Evolutionary conservation across 495 filamentous ascomycete species (phyloP).

Genomic region (Penicillium argentinense): DNA sequence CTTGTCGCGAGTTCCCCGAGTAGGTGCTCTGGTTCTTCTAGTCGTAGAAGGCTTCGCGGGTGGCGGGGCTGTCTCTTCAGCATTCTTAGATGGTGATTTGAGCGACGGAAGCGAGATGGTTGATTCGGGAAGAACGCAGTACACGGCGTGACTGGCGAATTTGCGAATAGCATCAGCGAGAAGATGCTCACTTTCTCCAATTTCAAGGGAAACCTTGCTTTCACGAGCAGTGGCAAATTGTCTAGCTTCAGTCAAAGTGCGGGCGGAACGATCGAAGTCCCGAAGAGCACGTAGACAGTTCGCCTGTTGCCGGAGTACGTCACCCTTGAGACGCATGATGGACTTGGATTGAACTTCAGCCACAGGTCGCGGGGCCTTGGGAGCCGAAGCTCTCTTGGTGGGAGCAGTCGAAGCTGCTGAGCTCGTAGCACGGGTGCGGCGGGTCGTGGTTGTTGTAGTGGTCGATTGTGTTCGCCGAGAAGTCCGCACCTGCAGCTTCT

Average conservation of each 20-base stretch:
- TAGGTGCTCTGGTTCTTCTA: constrained; percentile 28
- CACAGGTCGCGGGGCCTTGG: constrained; percentile 23
- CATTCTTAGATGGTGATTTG: constrained; percentile 25
- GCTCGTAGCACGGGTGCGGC: constrained; percentile 38
- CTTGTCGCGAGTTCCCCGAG: constrained; percentile 29
- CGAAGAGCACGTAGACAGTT: constrained; percentile 39
- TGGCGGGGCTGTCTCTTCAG: constrained; percentile 16
- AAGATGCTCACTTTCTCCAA: constrained; percentile 51
- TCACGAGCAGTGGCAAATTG: constrained; percentile 36
- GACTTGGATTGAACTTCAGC: constrained; percentile 56
- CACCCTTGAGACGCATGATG: constrained; percentile 57
- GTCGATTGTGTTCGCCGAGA: constrained; percentile 25
- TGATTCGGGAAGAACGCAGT: constrained; percentile 87
- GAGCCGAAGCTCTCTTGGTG: constrained; percentile 29
- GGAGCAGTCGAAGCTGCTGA: constrained; percentile 20
- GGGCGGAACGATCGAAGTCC: constrained; percentile 41
- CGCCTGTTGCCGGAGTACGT: constrained; percentile 66
- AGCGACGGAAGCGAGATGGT: constrained; percentile 80
- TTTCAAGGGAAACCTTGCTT: constrained; percentile 41
- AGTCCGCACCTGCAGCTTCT: constrained; percentile 35
- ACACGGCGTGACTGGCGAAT: constrained; percentile 77
- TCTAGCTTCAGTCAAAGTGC: constrained; percentile 32
- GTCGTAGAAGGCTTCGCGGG: constrained; percentile 22
- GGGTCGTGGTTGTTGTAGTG: constrained; percentile 17
- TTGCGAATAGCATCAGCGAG: constrained; percentile 58